Percentiles rank a stretch among this genome's conserved stretches.
Evolutionary conservation across 73 alveolate species (phyloP).

Genomic region (Tetrahymena borealis): DNA sequence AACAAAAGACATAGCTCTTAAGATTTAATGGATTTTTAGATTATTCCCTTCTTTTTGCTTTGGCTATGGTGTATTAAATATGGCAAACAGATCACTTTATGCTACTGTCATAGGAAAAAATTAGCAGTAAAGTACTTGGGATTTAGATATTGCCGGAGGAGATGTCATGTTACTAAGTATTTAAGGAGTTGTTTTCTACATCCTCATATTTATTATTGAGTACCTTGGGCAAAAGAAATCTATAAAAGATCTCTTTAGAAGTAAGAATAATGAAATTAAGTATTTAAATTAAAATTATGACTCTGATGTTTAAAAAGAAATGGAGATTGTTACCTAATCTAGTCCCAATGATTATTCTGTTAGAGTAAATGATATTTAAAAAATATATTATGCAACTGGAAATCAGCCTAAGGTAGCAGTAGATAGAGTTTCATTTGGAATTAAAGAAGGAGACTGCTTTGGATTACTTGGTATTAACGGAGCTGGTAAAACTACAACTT

Average conservation of each 20-base stretch:
- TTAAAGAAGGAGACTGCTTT: slow-evolving; percentile 52
- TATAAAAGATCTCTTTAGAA: not conserved
- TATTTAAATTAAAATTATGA: not conserved
- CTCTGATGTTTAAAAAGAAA: slow-evolving; percentile 44
- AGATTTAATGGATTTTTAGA: slow-evolving; percentile 40
- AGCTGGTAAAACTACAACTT: slow-evolving; percentile 59
- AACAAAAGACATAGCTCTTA: slow-evolving; percentile 33
- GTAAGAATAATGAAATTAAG: slow-evolving; percentile 6
- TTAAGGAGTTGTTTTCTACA: not conserved
- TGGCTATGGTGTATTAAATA: slow-evolving; percentile 33
- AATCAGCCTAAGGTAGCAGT: slow-evolving; percentile 23
- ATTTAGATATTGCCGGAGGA: slow-evolving; percentile 53
- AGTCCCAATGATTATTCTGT: not conserved
- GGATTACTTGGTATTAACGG: slow-evolving; percentile 62
- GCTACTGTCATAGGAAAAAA: not conserved
- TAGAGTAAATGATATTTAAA: slow-evolving; percentile 27
- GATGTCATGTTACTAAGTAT: slow-evolving; percentile 25
- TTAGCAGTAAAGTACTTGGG: not conserved
- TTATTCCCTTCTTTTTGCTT: slow-evolving; percentile 51
- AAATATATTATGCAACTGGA: slow-evolving; percentile 21
- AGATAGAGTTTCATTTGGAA: slow-evolving; percentile 49
- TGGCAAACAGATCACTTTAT: slow-evolving; percentile 11
- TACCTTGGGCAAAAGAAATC: slow-evolving; percentile 9
- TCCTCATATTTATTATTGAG: slow-evolving; percentile 2
- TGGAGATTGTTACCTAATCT: not conserved